phyloP scores from a whole-genome alignment of 768 basidiomycete genomes.

The Boletus rubropictus region DNA sequence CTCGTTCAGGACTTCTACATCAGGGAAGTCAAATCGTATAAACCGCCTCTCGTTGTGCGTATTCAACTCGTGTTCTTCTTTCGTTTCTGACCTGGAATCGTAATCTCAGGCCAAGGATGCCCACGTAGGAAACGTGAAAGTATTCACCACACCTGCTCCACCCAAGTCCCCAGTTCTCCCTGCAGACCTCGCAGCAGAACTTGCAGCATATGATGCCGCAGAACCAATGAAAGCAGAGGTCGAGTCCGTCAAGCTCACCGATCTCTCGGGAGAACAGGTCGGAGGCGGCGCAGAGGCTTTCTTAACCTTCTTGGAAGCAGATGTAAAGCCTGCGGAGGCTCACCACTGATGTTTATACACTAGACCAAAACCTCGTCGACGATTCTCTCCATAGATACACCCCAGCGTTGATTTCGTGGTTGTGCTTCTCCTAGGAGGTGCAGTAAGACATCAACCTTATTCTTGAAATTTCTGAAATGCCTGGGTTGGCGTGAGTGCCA shows the following conservation, averaged over 20 bases:
- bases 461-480: background rate
- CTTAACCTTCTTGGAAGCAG: constrained; percentile 76
- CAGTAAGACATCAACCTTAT: background rate
- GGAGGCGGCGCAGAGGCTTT: constrained; percentile 62
- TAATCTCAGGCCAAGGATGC: constrained; percentile 74
- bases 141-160: constrained; percentile 65
- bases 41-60: constrained; percentile 66
- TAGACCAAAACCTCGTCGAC: constrained; percentile 7
- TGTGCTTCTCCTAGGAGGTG: background rate
- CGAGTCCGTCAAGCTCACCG: constrained; percentile 30
- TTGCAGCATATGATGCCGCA: constrained; percentile 75
- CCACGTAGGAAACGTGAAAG: constrained; percentile 81
- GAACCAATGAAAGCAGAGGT: constrained; percentile 59
- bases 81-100: background rate
- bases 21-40: constrained; percentile 86
- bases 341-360: constrained; percentile 39
- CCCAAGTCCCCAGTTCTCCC: constrained; percentile 77
- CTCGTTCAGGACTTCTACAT: constrained; percentile 90
- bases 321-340: constrained; percentile 59
- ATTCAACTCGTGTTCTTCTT: background rate
- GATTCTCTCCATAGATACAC: constrained; percentile 15
- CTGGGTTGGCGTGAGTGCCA: background rate
- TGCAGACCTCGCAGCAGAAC: constrained; percentile 79
- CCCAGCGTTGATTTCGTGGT: background rate
- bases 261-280: constrained; percentile 18